A percentile compares a stretch with the other conserved stretches of the same genome.
Conservation (phyloP, 2,329 filamentous ascomycete genomes). For the Trichophyton simii region DNA sequence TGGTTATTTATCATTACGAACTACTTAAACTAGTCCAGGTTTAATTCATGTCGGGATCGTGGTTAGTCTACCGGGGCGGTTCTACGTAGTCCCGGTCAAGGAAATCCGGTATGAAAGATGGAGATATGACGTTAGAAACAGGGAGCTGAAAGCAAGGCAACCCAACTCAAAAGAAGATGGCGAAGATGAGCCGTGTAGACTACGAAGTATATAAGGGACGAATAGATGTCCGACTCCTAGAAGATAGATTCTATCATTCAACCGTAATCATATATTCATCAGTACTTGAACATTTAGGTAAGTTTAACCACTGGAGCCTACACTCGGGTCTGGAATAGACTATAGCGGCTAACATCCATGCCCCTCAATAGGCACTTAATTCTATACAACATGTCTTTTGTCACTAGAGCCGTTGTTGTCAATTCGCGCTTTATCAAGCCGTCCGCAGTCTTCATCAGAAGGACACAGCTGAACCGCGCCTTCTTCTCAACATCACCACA, state of each 20-base stretch:
- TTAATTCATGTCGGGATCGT: too few relatives aligned
- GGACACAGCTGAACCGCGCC: slow-evolving; percentile 12
- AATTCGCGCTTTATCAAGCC: slow-evolving; percentile 15
- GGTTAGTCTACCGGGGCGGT: not conserved
- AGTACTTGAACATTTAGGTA: not conserved
- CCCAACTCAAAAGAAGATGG: not conserved
- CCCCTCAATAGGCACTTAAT: not conserved
- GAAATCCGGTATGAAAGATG: not conserved
- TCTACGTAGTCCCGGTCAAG: not conserved
- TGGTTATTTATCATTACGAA: too few relatives aligned
- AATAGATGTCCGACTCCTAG: not conserved
- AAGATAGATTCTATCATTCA: not conserved
- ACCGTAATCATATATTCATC: not conserved
- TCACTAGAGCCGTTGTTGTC: slow-evolving; percentile 22
- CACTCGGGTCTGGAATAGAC: not conserved
- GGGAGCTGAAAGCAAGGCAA: not conserved
- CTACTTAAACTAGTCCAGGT: too few relatives aligned
- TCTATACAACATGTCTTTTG: slow-evolving; percentile 25
- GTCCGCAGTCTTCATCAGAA: slow-evolving; percentile 4
- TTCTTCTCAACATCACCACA: slow-evolving; percentile 42
- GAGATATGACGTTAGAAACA: not conserved
- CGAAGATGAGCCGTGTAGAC: not conserved
- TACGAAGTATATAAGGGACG: not conserved
- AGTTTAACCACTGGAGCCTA: not conserved
- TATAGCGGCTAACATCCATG: not conserved